Conservation (phyloP, 164 flowering plant species). For the Umbilicus rupestris region DNA sequence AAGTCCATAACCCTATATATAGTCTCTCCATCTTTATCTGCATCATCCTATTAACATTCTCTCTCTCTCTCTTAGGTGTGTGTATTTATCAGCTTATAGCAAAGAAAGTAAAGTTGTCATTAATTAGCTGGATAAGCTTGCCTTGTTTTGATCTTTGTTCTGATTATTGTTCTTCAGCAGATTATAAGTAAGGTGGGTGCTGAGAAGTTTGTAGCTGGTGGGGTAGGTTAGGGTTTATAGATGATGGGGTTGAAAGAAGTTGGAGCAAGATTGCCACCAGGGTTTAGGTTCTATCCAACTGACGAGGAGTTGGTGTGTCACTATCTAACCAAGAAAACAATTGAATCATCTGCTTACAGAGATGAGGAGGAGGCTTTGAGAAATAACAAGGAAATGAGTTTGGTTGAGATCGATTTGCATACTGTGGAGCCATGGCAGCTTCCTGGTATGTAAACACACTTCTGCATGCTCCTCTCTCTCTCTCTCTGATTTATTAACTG, state of each 20-base stretch:
- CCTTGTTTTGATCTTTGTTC: background rate
- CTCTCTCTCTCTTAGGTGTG: background rate
- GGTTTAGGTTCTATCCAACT: constrained; percentile 71
- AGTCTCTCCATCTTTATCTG: background rate
- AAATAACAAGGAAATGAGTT: constrained; percentile 25
- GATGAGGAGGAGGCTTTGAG: constrained; percentile 22
- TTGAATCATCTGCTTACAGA: constrained; percentile 7
- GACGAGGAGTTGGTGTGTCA: constrained; percentile 82
- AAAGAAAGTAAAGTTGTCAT: background rate
- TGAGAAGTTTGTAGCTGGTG: no score
- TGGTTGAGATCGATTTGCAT: constrained; percentile 78
- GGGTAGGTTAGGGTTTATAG: background rate
- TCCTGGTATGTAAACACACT: constrained; percentile 38
- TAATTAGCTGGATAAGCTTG: background rate
- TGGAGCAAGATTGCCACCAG: constrained; percentile 72
- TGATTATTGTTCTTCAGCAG: background rate
- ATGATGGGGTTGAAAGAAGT: constrained; percentile 60
- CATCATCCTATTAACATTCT: background rate
- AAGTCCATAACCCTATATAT: background rate
- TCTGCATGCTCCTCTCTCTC: background rate
- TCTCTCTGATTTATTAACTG: background rate
- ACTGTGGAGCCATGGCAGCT: constrained; percentile 89
- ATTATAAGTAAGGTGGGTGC: background rate
- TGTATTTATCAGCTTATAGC: background rate
- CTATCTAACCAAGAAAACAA: constrained; percentile 58